Base-by-base conservation (phyloP, 2,329 filamentous ascomycete genomes). In the Cryphonectria japonica region DNA sequence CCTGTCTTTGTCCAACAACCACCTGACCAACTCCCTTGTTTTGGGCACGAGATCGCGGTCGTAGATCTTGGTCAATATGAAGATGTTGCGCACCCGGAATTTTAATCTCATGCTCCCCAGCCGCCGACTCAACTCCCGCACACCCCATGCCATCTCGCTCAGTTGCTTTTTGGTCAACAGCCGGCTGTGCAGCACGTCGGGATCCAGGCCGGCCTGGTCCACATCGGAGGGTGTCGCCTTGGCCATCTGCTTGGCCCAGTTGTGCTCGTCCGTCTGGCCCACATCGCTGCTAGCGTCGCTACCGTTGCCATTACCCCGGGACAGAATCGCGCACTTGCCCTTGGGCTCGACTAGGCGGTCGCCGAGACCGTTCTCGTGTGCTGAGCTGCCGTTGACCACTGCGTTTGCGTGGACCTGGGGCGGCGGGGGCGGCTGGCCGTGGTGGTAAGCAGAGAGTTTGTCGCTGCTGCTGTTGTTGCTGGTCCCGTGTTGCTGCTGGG, bases 81-180 rank as follows among this genome's bases (percentile, higher is more conserved):
- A 97, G 41, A 99, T 90, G 69, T 89, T 92, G 78, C 89, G 89
- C 74, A 97, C 93, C 68, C 91, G 91, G 75, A 97, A 89, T 79
- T 92, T 93, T 73, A 99, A 85, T 71, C 91, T 89, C 79, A 98
- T 91, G 80, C 91, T 94, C 67, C 93, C 93, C 71, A 98, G 83
- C 72, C 93, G 92, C 78, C 97, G 92, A 41, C 93, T 95, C 71
- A 99, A 84, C 81, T 98, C 94, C 64, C 96, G 87, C 71, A 98
- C 96, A 37, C 95, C 95, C 89, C 95, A 95, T 0, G 95, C 95
- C 95, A 99, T 98, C 77, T 98, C 96, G 19, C 92, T 94, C 59
- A 99, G 86, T 81, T 99, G 94, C 80, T 93, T 94, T 84, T 98
- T 98, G 1, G 95, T 98, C 75, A 98, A 85, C 66, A 98, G 88